Evolutionary conservation across 495 filamentous ascomycete genomes (phyloP).

Genomic region (Podospora australis): DNA sequence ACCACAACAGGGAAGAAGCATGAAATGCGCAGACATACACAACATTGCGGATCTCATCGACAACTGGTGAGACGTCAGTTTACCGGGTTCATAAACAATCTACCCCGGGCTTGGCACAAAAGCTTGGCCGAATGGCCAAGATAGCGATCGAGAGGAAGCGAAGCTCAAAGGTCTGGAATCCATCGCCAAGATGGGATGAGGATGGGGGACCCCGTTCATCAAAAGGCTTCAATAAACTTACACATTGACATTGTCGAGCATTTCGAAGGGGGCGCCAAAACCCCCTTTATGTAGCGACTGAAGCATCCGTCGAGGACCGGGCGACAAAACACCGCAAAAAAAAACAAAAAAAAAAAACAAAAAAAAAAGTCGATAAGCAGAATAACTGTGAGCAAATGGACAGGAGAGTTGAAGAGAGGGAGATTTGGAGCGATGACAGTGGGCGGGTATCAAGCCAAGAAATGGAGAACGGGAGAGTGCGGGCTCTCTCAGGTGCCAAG

Average conservation of each 20-base stretch:
- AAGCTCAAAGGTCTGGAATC: conserved; percentile 10
- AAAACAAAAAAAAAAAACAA: too few relatives aligned
- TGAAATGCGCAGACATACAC: conserved; percentile 21
- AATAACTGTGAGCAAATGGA: not conserved
- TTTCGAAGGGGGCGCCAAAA: conserved; percentile 14
- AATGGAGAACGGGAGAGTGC: conserved; percentile 1
- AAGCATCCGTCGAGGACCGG: conserved; percentile 10
- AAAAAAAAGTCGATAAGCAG: too few relatives aligned
- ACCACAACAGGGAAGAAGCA: not conserved
- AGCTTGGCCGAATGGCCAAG: conserved; percentile 33
- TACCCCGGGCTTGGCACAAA: conserved; percentile 31
- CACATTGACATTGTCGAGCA: conserved; percentile 26
- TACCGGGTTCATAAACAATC: conserved; percentile 7
- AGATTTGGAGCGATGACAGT: not conserved
- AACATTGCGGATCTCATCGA: conserved; percentile 36
- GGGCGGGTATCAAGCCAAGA: not conserved
- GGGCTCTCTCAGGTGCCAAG: not conserved
- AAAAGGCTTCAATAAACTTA: conserved; percentile 18
- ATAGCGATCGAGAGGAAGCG: too few relatives aligned
- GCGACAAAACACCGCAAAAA: not conserved
- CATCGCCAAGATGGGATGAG: conserved; percentile 14
- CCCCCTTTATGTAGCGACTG: conserved; percentile 1
- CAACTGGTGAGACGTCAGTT: conserved; percentile 31
- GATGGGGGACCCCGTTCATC: not conserved
- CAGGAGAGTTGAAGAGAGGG: not conserved